phyloP scores from a whole-genome alignment of 2,329 filamentous ascomycete genomes.

The Xylariaceae sp. region DNA sequence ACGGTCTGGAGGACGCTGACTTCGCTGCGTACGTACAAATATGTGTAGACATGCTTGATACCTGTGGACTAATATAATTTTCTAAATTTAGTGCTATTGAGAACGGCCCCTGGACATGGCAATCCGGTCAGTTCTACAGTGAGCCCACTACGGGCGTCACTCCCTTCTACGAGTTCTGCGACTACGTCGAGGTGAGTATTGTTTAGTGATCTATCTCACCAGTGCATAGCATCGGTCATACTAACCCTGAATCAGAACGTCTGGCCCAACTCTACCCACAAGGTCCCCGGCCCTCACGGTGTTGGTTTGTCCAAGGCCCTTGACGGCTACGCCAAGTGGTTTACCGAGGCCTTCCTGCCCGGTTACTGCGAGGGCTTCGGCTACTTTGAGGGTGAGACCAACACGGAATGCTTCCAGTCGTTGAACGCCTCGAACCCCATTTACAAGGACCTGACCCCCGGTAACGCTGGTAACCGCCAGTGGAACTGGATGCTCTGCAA shows the following conservation, averaged over 20 bases:
- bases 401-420: slow-evolving; percentile 43
- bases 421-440: slow-evolving; percentile 42
- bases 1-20: slow-evolving; percentile 41
- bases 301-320: slow-evolving; percentile 49
- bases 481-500: slow-evolving; percentile 56
- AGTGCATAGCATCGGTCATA: not conserved
- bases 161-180: slow-evolving; percentile 48
- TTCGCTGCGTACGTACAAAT: slow-evolving; percentile 35
- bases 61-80: not conserved
- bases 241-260: slow-evolving; percentile 31
- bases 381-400: slow-evolving; percentile 39
- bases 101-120: slow-evolving; percentile 55
- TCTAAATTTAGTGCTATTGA: slow-evolving; percentile 37
- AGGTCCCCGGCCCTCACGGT: slow-evolving; percentile 43
- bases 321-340: slow-evolving; percentile 47
- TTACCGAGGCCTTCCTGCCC: slow-evolving; percentile 39
- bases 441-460: slow-evolving; percentile 34
- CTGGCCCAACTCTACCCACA: slow-evolving; percentile 39
- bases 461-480: slow-evolving; percentile 44
- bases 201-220: not conserved
- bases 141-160: slow-evolving; percentile 38
- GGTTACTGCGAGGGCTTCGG: slow-evolving; percentile 42
- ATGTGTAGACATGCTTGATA: not conserved
- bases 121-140: slow-evolving; percentile 45
- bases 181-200: slow-evolving; percentile 38